Base-by-base conservation (phyloP, 257 asterid species). In the Sherardia arvensis region DNA sequence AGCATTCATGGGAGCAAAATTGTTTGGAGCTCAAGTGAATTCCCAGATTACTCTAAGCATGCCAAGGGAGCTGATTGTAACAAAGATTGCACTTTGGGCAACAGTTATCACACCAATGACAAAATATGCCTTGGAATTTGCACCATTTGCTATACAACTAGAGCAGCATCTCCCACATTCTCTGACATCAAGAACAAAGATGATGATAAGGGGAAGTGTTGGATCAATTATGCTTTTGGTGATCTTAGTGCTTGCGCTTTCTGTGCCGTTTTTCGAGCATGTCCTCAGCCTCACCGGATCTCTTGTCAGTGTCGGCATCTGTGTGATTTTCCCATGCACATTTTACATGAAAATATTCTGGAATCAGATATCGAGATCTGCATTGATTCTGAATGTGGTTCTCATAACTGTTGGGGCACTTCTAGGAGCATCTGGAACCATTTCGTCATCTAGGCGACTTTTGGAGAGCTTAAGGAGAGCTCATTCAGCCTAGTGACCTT, bases 61-160 rank as follows among this genome's bases (percentile, higher is more conserved):
- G 89, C 91, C 94, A 14, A 73, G 23, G 15, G 66, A 72, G 15
- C 75, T 55, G 10, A 48, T 79, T 3, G 36, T 76, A 57, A 80
- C 95, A 0, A 85, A 88, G 74, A 71, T 88, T 28, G 96, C 95
- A 26, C 78, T 85, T 1, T 85, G 94, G 95, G 88, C 94, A 33
- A 82, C 90, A 1, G 78, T 84, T 8, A 72, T 84, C 23, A 82
- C 88, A 5, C 95, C 95, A 17, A 77, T 88, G 88, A 88, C 96
- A 7, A 85, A 85, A 77, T 85, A 85, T 60, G 95, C 90, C 6
- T 77, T 88, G 1, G 90, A 82, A 62, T 85, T 84, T 65, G 81
- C 90, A 15, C 95, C 96, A 2, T 74, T 86, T 28, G 92, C 96
- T 21, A 84, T 80, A 23, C 83, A 88, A 53, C 79, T 85, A 0